A percentile compares a stretch with the other conserved stretches of the same genome.
Conservation (phyloP, 129 eudicot genomes). For the Escallonia herrerae region DNA sequence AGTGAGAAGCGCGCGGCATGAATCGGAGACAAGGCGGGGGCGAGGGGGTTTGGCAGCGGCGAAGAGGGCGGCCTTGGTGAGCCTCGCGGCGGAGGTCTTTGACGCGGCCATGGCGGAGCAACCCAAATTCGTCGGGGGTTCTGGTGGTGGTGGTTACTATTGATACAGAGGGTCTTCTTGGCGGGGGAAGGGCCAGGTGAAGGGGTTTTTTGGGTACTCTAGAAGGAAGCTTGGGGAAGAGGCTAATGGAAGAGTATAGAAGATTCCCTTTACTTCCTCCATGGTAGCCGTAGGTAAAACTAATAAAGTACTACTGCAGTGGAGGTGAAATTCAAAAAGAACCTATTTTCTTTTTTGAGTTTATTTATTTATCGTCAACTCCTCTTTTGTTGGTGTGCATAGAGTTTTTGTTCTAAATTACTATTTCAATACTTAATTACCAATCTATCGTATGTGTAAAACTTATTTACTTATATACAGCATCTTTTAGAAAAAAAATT, state of each 20-base stretch:
- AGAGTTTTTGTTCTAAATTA: too few species aligned
- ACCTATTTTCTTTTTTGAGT: too few species aligned
- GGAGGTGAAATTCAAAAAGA: too few species aligned
- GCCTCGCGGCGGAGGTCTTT: constrained; percentile 23
- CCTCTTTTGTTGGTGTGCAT: too few species aligned
- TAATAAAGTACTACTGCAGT: too few species aligned
- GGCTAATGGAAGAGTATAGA: constrained; percentile 21
- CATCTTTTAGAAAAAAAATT: too few species aligned
- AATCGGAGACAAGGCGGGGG: constrained; percentile 3
- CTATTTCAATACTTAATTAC: too few species aligned
- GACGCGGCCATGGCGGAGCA: constrained; percentile 20
- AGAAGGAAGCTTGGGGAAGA: constrained; percentile 31
- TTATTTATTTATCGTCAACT: too few species aligned
- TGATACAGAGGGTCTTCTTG: too few species aligned
- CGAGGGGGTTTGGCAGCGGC: constrained; percentile 4
- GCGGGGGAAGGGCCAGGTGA: background rate
- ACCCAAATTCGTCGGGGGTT: constrained; percentile 5
- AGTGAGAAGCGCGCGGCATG: background rate
- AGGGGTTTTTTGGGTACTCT: background rate
- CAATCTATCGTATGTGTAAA: too few species aligned
- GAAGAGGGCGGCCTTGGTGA: constrained; percentile 29
- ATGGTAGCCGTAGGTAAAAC: too few species aligned
- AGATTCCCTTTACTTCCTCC: background rate
- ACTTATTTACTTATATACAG: too few species aligned
- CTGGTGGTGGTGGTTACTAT: background rate